Evolutionary conservation across 345 rosid genomes (phyloP), one percentile per base, ranked within the genome.

Genomic region (Gossypium raimondii): DNA sequence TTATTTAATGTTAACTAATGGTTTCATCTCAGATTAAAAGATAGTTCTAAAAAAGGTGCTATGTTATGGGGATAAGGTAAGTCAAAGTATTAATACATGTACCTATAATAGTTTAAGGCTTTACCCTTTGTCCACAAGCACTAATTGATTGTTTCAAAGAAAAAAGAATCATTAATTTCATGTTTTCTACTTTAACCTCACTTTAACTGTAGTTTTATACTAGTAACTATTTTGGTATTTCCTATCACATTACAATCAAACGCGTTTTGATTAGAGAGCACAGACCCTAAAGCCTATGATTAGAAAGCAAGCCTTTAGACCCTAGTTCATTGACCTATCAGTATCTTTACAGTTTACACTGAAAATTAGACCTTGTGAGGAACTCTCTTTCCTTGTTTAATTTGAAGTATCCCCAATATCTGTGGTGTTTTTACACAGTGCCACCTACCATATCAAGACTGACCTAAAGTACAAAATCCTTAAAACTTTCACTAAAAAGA

Each of bases 251-350:
- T 34, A 34, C 38, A 34, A 34, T 34, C 38, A 34, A 34, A 34
- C 6, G 38, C 38, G 38, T 34, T 34, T 34, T 34, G 7, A 34
- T 34, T 34, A 34, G 7, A 34, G 41, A 34, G 41, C 51, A 47
- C 51, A 47, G 16, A 47, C 80, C 81, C 77, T 81, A 78, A 81
- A 66, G 76, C 24, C 75, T 80, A 82, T 82, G 75, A 75, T 79
- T 63, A 67, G 70, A 76, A 71, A 75, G 76, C 25, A 68, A 73
- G 76, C 71, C 69, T 80, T 63, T 45, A 81, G 67, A 67, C 85
- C 84, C 82, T 80, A 62, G 72, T 75, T 77, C 72, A 34, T 76
- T 85, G 96, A 89, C 85, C 90, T 85, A 87, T 89, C 91, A 91
- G 85, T 89, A 79, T 91, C 92, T 84, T 50, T 5, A 34, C 41